Base-by-base conservation (phyloP, 2,329 filamentous ascomycete species). In the Didymella segeticola region DNA sequence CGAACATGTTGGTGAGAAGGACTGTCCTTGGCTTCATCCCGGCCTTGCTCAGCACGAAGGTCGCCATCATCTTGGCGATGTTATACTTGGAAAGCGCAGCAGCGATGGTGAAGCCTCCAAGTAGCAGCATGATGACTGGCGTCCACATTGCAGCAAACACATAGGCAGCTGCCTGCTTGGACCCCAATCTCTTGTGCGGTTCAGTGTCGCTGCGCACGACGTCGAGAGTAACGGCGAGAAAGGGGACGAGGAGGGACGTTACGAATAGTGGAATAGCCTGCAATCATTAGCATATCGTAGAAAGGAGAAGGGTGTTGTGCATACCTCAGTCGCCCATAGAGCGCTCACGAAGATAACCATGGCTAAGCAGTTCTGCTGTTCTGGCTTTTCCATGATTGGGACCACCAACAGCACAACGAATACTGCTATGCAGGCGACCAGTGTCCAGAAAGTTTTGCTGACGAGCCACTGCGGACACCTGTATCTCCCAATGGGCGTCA, bases 121-220 rank as follows among this genome's bases (percentile, higher is more conserved):
- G 86, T 19, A 99, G 82, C 14, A 99, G 85, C 95, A 99, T 98
- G 64, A 99, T 99, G 49, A 99, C 95, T 0, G 95, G 93, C 3
- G 93, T 97, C 95, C 95, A 99, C 95, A 99, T 99, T 22, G 95
- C 89, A 4, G 91, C 83, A 67, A 99, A 98, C 53, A 97, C 89
- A 67, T 89, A 93, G 23, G 84, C 81, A 0, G 93, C 91, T 0
- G 95, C 93, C 36, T 86, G 83, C 72, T 93, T 93, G 3, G 92
- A 85, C n/a, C 84, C 83, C 6, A 99, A 82, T 19, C 93, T 86
- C 37, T 79, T 77, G 56, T 91, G 82, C 0, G 88, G 87, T 63
- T 84, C 83, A 5, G 86, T 84, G 47, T 96, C 90, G 26, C 88
- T 85, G 26, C 91, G 87, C 57, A 96, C 90, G 19, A 99, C 92